phyloP scores from a whole-genome alignment of 164 flowering plant species.

The Buxus sempervirens region DNA sequence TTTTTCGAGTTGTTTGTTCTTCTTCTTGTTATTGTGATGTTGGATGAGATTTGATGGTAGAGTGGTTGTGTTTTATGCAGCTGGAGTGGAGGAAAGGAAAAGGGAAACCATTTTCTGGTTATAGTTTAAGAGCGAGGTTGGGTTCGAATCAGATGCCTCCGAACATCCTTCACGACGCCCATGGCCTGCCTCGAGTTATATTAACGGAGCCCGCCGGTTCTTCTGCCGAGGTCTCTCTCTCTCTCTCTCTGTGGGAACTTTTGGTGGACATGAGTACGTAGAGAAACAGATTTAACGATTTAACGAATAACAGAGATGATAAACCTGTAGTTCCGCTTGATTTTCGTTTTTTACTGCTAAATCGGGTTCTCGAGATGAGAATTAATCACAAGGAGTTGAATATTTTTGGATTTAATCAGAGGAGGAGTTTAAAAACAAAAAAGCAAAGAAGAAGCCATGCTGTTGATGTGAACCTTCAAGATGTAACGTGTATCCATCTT shows the following conservation, averaged over 20 bases:
- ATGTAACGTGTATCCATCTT: too few relatives aligned
- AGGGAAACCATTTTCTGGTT: background rate
- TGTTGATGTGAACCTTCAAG: too few relatives aligned
- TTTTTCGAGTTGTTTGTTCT: background rate
- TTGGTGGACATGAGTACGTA: background rate
- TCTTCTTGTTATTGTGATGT: background rate
- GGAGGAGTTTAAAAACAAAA: too few relatives aligned
- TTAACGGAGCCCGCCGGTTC: slow-evolving; percentile 71
- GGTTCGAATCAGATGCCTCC: slow-evolving; percentile 36
- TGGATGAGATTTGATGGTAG: background rate
- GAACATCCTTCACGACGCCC: slow-evolving; percentile 29
- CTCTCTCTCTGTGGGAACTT: background rate
- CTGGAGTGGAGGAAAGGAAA: slow-evolving; percentile 4
- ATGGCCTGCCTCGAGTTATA: slow-evolving; percentile 49
- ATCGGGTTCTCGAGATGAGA: too few relatives aligned
- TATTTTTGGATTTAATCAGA: too few relatives aligned
- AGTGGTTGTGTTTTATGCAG: slow-evolving; percentile 2
- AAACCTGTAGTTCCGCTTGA: too few relatives aligned
- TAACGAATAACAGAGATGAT: background rate
- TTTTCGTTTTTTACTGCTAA: too few relatives aligned
- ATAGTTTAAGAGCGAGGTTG: slow-evolving; percentile 2
- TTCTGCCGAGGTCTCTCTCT: slow-evolving; percentile 62
- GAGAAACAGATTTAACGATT: background rate
- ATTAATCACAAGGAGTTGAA: too few relatives aligned
- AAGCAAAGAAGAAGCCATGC: too few relatives aligned